Base-by-base conservation (phyloP, 2,329 filamentous ascomycete genomes). In the Colletotrichum karsti region DNA sequence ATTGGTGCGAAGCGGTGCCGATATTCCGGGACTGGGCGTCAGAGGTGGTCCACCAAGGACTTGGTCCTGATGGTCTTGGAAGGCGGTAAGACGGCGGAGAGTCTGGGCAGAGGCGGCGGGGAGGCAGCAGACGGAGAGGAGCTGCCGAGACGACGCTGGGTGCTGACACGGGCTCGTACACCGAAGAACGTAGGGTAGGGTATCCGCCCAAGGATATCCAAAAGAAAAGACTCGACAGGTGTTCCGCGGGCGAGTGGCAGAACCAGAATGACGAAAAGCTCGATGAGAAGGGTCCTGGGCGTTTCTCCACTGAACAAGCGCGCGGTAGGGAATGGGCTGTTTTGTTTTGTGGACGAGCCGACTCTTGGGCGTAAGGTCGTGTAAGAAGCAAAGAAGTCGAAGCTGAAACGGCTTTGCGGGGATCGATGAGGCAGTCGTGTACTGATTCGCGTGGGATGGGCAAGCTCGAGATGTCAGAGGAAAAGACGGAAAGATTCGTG, bases 281-380 rank as follows among this genome's bases (percentile, higher is more conserved):
- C 37, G 42, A 18, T 26, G 39, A 50, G 41, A 60, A n/a, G 57
- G 63, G 58, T 57, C 6, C 35, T 4, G 42, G 3, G 30, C 18
- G 15, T 60, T 58, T n/a, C 50, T 15, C 63, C 67, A 69, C 67
- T 67, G 63, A 69, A 67, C 67, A 69, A 69, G 63, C 67, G 67
- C 57, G 67, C 67, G 67, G 51, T 54, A 63, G 63, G 51, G 22
- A n/a, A 26, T 41, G 30, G 42, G 63, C 50, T 63, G 42, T 39
- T 35, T 24, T 44, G 62, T 18, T 18, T 46, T 39, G 50, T 53
- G 50, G 18, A 28, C 7, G 50, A 53, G 13, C 18, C 50, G 30
- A 28, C 50, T 53, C 30, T 12, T 41, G 26, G 28, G 46, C 51
- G 35, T n/a, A n/a, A n/a, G n/a, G n/a, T n/a, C n/a, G n/a, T n/a